Conservation (phyloP, 2,329 filamentous ascomycete species). For the Aspergillus hortae region DNA sequence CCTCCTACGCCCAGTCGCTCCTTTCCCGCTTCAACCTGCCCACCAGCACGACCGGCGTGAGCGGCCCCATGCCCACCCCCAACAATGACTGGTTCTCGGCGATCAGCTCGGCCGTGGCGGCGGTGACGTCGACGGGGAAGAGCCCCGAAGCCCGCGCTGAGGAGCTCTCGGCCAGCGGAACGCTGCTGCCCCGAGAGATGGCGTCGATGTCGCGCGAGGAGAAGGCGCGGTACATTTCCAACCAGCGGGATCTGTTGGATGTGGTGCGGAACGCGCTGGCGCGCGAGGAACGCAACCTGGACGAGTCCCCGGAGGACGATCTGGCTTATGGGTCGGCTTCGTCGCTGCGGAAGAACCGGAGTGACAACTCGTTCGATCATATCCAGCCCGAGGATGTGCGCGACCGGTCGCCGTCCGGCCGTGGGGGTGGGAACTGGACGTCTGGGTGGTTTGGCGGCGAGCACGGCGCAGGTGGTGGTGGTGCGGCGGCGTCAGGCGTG, state of each 20-base stretch:
- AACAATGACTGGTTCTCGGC: conserved; percentile 71
- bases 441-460: conserved; percentile 28
- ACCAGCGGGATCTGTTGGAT: conserved; percentile 73
- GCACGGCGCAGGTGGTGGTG: not conserved
- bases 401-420: conserved; percentile 17
- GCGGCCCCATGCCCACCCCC: conserved; percentile 41
- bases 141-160: conserved; percentile 40
- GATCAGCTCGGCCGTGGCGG: conserved; percentile 69
- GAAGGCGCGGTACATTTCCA: conserved; percentile 68
- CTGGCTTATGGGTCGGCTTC: conserved; percentile 37
- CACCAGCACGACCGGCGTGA: conserved; percentile 43
- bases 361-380: conserved; percentile 85
- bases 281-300: conserved; percentile 66
- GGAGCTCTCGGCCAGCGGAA: conserved; percentile 56
- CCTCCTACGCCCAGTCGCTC: conserved; percentile 71
- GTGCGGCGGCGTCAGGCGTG: conserved; percentile 20
- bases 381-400: conserved; percentile 68
- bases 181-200: conserved; percentile 68
- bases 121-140: conserved; percentile 48
- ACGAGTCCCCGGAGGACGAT: conserved; percentile 28
- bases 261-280: conserved; percentile 75
- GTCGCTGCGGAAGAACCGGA: conserved; percentile 70
- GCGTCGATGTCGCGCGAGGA: conserved; percentile 59
- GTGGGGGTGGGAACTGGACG: conserved; percentile 23
- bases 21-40: conserved; percentile 86